Conservation (phyloP, 805 yeast species). For the Kazachstania bromeliacearum region DNA sequence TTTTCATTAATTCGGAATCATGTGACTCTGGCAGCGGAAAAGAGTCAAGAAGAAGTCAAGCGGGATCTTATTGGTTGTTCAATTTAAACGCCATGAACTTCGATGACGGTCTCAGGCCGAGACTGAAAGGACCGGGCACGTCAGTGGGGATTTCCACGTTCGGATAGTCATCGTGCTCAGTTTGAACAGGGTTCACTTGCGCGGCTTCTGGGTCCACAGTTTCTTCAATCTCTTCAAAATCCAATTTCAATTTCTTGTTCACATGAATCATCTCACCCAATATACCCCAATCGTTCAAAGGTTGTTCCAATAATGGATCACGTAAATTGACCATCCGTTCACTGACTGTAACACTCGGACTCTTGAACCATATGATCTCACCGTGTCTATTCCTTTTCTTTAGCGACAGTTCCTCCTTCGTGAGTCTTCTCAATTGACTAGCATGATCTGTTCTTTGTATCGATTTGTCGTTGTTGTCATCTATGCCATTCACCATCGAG, state of each 20-base stretch:
- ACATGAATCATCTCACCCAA: slow-evolving; percentile 10
- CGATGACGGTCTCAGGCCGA: slow-evolving; percentile 52
- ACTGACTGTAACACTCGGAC: slow-evolving; percentile 47
- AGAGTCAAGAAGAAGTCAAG: too few species aligned
- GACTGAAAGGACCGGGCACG: slow-evolving; percentile 2
- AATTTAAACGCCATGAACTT: slow-evolving; percentile 57
- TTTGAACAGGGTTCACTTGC: background rate
- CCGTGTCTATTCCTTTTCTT: slow-evolving; percentile 20
- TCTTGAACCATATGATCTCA: slow-evolving; percentile 56
- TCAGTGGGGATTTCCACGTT: too few species aligned
- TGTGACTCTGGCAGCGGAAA: too few species aligned
- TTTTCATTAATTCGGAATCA: too few species aligned
- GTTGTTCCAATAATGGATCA: slow-evolving; percentile 10
- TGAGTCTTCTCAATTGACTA: slow-evolving; percentile 17
- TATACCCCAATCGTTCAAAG: slow-evolving; percentile 10
- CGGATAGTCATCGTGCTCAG: background rate
- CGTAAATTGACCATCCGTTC: slow-evolving; percentile 31
- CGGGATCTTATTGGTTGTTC: background rate
- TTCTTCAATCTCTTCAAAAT: background rate
- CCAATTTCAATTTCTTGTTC: background rate
- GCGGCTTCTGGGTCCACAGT: background rate
- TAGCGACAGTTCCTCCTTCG: slow-evolving; percentile 17
- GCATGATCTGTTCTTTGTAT: slow-evolving; percentile 29
- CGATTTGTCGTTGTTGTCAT: slow-evolving; percentile 17
- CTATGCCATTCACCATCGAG: slow-evolving; percentile 3